These are phyloP conservation scores for Evernia prunastri DNA, from an alignment of 495 filamentous ascomycete genomes.

Conservation along the genomic window DNA sequence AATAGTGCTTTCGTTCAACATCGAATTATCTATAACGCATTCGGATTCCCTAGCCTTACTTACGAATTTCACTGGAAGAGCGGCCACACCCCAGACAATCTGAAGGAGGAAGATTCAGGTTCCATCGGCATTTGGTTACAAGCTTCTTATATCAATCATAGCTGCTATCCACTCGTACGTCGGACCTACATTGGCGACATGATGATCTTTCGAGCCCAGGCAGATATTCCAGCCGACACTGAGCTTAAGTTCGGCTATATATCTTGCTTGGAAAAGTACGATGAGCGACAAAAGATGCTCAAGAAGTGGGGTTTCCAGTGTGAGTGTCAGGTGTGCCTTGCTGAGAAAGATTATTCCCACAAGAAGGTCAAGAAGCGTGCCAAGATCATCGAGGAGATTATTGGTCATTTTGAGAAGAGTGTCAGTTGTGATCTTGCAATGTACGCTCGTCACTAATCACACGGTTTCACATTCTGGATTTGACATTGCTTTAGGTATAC, in stretches of 20 bases:
- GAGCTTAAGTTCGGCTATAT: slow-evolving; percentile 43
- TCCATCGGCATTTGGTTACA: slow-evolving; percentile 47
- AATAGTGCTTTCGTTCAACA: slow-evolving; percentile 39
- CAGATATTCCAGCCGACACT: slow-evolving; percentile 40
- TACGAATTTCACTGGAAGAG: slow-evolving; percentile 4
- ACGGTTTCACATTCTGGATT: not conserved
- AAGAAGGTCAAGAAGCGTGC: not conserved
- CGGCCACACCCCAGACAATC: slow-evolving; percentile 5
- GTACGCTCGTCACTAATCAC: not conserved
- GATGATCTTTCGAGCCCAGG: slow-evolving; percentile 48
- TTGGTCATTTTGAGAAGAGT: not conserved
- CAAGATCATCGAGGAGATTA: not conserved
- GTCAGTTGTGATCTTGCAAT: not conserved
- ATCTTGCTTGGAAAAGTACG: slow-evolving; percentile 28
- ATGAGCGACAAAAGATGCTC: slow-evolving; percentile 20
- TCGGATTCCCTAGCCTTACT: slow-evolving; percentile 37
- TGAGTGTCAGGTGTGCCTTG: slow-evolving; percentile 38
- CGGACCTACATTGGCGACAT: slow-evolving; percentile 55
- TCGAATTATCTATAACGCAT: slow-evolving; percentile 45
- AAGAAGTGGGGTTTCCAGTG: slow-evolving; percentile 46
- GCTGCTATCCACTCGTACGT: slow-evolving; percentile 41
- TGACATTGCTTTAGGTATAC: not conserved
- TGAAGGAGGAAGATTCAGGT: not conserved
- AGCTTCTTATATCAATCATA: slow-evolving; percentile 53
- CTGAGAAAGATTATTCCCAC: not conserved